Conservation (phyloP, 2,329 filamentous ascomycete species). For the Paramyrothecium sp. region DNA sequence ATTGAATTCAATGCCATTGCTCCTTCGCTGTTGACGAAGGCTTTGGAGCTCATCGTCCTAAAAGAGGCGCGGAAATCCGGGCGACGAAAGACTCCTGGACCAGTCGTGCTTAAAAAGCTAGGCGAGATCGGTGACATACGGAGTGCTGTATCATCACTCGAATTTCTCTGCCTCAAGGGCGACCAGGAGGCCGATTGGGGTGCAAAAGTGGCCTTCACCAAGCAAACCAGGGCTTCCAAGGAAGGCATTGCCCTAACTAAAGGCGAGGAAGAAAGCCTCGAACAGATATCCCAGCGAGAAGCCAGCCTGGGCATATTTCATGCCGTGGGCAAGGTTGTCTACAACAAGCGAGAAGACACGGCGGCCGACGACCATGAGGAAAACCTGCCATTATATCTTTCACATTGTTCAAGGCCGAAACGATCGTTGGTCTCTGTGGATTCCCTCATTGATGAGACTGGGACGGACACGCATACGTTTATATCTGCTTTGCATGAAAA, state of each 20-base stretch:
- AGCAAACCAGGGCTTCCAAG: slow-evolving; percentile 60
- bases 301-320: slow-evolving; percentile 93
- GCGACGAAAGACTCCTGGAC: slow-evolving; percentile 72
- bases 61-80: slow-evolving; percentile 84
- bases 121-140: slow-evolving; percentile 89
- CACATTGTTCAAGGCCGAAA: slow-evolving; percentile 56
- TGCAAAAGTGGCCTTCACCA: slow-evolving; percentile 69
- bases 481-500: slow-evolving; percentile 92
- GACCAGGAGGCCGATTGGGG: slow-evolving; percentile 75
- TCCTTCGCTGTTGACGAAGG: slow-evolving; percentile 80
- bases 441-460: slow-evolving; percentile 84
- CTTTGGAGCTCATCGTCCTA: slow-evolving; percentile 75
- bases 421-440: slow-evolving; percentile 68
- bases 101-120: slow-evolving; percentile 72
- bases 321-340: slow-evolving; percentile 91
- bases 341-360: slow-evolving; percentile 80
- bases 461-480: slow-evolving; percentile 89
- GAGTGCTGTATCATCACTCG: slow-evolving; percentile 86
- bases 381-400: slow-evolving; percentile 57
- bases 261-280: slow-evolving; percentile 76
- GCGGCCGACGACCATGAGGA: slow-evolving; percentile 45
- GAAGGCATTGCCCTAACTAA: slow-evolving; percentile 63
- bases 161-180: slow-evolving; percentile 86
- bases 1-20: slow-evolving; percentile 96
- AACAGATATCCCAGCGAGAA: slow-evolving; percentile 82